Conservation (phyloP, 1,139 yeast genomes). For the Protomyces inouyei region DNA sequence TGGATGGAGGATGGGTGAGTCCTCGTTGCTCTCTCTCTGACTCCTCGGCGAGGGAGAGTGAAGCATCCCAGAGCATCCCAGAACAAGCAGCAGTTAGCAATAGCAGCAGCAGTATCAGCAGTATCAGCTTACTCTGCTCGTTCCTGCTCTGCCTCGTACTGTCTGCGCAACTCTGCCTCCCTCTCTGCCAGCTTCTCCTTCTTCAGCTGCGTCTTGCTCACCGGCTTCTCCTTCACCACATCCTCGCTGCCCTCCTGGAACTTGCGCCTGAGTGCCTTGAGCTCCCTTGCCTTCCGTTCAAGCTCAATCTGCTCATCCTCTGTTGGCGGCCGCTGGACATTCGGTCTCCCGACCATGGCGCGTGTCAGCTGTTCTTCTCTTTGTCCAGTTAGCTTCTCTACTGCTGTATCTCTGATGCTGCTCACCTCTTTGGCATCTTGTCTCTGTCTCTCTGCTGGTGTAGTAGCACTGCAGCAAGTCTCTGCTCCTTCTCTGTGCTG, state of each 20-base stretch:
- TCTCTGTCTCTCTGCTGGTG: neutral
- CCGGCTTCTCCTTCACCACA: constrained; percentile 17
- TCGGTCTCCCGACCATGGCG: constrained; percentile 23
- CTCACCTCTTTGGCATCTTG: constrained; percentile 20
- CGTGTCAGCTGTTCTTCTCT: constrained; percentile 20
- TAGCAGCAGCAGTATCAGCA: no score
- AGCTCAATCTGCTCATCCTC: constrained; percentile 21
- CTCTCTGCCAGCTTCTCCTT: constrained; percentile 17
- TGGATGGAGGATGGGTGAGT: no score
- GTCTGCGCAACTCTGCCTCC: constrained; percentile 14
- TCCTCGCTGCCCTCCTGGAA: constrained; percentile 20
- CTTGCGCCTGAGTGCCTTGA: constrained; percentile 12
- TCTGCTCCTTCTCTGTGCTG: neutral
- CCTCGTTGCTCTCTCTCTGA: no score
- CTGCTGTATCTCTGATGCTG: neutral
- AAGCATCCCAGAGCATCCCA: no score
- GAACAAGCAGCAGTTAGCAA: no score
- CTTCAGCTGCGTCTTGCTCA: constrained; percentile 18
- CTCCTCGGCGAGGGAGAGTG: no score
- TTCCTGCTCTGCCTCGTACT: constrained; percentile 4
- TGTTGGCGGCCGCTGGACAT: constrained; percentile 9
- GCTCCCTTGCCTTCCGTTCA: constrained; percentile 20
- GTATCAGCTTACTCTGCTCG: no score
- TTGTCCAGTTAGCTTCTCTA: neutral
- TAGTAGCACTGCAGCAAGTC: neutral